Conservation (phyloP, 768 basidiomycete genomes). For the Phlebiopsis gigantea region DNA sequence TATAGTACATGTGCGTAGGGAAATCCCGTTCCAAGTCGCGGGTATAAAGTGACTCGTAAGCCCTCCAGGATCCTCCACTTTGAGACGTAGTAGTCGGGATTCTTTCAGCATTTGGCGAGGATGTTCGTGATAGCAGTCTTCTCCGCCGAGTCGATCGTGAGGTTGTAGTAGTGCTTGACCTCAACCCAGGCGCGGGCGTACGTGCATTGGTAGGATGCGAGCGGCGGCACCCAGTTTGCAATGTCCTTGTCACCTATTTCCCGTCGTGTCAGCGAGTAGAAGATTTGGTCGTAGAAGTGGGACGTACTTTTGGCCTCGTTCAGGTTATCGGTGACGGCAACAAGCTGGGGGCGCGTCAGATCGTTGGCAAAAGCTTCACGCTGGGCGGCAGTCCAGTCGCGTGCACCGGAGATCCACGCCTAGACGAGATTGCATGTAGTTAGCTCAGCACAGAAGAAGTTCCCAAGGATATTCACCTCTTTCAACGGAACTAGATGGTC, state of each 20-base stretch:
- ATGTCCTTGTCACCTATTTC: slow-evolving; percentile 44
- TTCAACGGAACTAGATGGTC: slow-evolving; percentile 53
- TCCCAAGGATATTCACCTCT: slow-evolving; percentile 28
- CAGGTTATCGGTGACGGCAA: slow-evolving; percentile 43
- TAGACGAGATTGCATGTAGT: slow-evolving; percentile 8
- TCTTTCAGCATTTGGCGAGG: slow-evolving; percentile 34
- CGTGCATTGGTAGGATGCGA: slow-evolving; percentile 43
- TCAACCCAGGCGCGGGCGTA: slow-evolving; percentile 51
- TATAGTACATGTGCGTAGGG: no score
- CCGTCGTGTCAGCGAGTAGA: no score
- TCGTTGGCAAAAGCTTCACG: slow-evolving; percentile 53
- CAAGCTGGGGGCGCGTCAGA: slow-evolving; percentile 46
- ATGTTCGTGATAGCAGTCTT: slow-evolving; percentile 41
- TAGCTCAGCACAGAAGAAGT: not conserved
- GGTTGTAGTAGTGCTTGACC: slow-evolving; percentile 41
- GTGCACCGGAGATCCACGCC: slow-evolving; percentile 53
- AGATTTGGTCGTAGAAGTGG: no score
- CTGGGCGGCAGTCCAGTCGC: slow-evolving; percentile 43
- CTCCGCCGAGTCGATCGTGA: slow-evolving; percentile 47
- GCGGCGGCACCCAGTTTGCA: slow-evolving; percentile 47
- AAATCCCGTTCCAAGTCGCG: no score
- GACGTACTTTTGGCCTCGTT: slow-evolving; percentile 43
- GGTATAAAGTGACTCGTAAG: no score
- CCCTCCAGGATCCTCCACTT: no score
- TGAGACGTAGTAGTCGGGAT: no score